phyloP scores from a whole-genome alignment of 2,329 filamentous ascomycete species.

The Talaromyces sp. region DNA sequence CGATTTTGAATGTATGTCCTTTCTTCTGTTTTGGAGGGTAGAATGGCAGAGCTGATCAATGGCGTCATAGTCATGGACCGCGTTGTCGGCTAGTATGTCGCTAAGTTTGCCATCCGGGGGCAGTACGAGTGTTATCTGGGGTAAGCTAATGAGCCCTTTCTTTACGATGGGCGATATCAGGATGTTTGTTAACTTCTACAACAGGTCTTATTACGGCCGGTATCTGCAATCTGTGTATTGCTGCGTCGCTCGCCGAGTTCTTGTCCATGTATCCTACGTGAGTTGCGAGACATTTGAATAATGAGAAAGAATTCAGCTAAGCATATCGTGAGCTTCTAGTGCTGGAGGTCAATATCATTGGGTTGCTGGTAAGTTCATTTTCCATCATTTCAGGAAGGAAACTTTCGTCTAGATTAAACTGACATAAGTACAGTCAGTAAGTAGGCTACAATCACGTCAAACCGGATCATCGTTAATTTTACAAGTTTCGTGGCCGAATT shows the following conservation, averaged over 20 bases:
- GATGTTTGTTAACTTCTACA: not conserved
- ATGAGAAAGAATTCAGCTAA: not conserved
- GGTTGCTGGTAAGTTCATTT: conserved; percentile 53
- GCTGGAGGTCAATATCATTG: conserved; percentile 68
- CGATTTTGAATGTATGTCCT: conserved; percentile 53
- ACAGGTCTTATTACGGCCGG: conserved; percentile 55
- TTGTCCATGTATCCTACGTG: conserved; percentile 60
- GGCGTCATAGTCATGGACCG: conserved; percentile 54
- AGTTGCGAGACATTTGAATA: conserved; percentile 17
- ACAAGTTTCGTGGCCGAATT: conserved; percentile 56
- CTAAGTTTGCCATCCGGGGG: conserved; percentile 69
- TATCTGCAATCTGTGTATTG: conserved; percentile 67
- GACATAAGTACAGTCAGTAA: conserved; percentile 26
- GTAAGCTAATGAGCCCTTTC: conserved; percentile 36
- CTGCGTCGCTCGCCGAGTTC: conserved; percentile 68
- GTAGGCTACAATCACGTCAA: conserved; percentile 30
- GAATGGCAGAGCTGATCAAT: not conserved
- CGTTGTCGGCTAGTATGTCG: conserved; percentile 56
- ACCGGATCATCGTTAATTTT: not conserved
- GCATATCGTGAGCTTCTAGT: conserved; percentile 16
- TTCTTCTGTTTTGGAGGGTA: not conserved
- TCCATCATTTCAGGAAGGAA: not conserved
- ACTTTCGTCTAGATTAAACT: not conserved
- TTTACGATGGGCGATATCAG: not conserved
- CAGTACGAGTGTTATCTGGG: conserved; percentile 70